Percentiles rank a stretch among this genome's conserved stretches.
These are phyloP conservation scores for Metarhizium anisopliae DNA, from an alignment of 2,329 filamentous ascomycete genomes.

Conservation along the genomic window DNA sequence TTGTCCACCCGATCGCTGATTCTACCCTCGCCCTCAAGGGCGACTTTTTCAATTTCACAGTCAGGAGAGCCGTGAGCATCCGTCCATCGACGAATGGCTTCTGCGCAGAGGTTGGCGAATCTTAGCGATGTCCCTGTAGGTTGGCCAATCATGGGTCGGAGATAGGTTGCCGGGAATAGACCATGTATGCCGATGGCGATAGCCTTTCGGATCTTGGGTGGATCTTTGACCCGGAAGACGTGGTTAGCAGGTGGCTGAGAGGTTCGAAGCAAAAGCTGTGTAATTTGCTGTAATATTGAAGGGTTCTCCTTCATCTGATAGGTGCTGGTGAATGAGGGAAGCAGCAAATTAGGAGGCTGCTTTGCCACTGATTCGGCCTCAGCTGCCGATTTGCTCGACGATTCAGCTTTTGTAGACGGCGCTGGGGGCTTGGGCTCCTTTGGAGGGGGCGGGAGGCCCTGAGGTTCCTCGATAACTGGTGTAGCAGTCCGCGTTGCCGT, in stretches of 20 bases:
- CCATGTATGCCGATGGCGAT: constrained; percentile 92
- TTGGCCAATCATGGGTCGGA: constrained; percentile 87
- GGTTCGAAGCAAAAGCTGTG: constrained; percentile 46
- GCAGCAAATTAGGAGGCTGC: constrained; percentile 49
- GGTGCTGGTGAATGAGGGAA: constrained; percentile 61
- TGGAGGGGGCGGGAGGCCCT: constrained; percentile 3
- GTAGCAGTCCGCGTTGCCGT: constrained; percentile 10
- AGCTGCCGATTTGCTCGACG: constrained; percentile 18
- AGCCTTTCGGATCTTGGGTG: constrained; percentile 70
- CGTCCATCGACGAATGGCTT: constrained; percentile 77
- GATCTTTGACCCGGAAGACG: constrained; percentile 60
- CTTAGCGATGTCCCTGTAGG: constrained; percentile 92
- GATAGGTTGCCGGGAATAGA: constrained; percentile 77
- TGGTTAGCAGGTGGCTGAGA: constrained; percentile 55
- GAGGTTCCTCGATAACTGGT: constrained; percentile 3
- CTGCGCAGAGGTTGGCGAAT: constrained; percentile 80
- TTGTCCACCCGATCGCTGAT: constrained; percentile 85
- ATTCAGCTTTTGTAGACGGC: constrained; percentile 11
- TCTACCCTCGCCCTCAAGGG: constrained; percentile 88
- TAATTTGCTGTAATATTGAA: constrained; percentile 60
- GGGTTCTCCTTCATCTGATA: constrained; percentile 60
- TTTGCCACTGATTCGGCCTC: constrained; percentile 38
- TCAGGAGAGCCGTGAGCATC: constrained; percentile 63
- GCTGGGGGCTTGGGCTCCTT: constrained; percentile 3
- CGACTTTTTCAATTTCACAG: constrained; percentile 83